phyloP scores from a whole-genome alignment of 2,329 filamentous ascomycete species.

The Fusarium sambucinum region DNA sequence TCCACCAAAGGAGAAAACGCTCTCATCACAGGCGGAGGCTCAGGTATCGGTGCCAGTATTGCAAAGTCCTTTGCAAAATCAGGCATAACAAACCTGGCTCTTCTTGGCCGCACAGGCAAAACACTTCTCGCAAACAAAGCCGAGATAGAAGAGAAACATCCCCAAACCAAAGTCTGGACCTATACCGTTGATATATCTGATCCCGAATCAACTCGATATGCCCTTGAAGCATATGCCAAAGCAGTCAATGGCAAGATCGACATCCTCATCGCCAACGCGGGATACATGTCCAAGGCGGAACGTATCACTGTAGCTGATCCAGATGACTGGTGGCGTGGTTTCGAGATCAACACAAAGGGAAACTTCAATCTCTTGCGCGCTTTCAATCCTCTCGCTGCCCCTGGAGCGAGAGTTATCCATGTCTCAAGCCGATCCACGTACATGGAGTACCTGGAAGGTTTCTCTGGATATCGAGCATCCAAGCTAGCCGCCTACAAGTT shows the following conservation, averaged over 20 bases:
- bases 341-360: slow-evolving; percentile 49
- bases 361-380: slow-evolving; percentile 49
- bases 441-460: slow-evolving; percentile 46
- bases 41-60: slow-evolving; percentile 72
- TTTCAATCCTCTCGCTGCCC: slow-evolving; percentile 45
- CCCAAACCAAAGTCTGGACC: slow-evolving; percentile 61
- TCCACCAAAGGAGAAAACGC: slow-evolving; percentile 61
- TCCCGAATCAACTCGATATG: slow-evolving; percentile 26
- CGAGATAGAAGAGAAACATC: slow-evolving; percentile 61
- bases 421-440: slow-evolving; percentile 40
- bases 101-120: slow-evolving; percentile 56
- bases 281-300: slow-evolving; percentile 35
- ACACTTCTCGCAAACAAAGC: slow-evolving; percentile 49
- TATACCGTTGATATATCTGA: slow-evolving; percentile 51
- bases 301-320: slow-evolving; percentile 35
- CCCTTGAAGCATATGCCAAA: slow-evolving; percentile 32
- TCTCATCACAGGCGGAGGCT: slow-evolving; percentile 73
- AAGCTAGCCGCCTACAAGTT: slow-evolving; percentile 58
- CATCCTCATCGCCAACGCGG: slow-evolving; percentile 54
- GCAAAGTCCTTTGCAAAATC: slow-evolving; percentile 67
- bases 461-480: slow-evolving; percentile 56
- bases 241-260: slow-evolving; percentile 51
- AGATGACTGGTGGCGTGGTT: slow-evolving; percentile 45
- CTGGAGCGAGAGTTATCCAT: slow-evolving; percentile 46
- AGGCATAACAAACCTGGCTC: slow-evolving; percentile 53